phyloP scores from a whole-genome alignment of 148 eudicot species.

The Vaccinium darrowii region DNA sequence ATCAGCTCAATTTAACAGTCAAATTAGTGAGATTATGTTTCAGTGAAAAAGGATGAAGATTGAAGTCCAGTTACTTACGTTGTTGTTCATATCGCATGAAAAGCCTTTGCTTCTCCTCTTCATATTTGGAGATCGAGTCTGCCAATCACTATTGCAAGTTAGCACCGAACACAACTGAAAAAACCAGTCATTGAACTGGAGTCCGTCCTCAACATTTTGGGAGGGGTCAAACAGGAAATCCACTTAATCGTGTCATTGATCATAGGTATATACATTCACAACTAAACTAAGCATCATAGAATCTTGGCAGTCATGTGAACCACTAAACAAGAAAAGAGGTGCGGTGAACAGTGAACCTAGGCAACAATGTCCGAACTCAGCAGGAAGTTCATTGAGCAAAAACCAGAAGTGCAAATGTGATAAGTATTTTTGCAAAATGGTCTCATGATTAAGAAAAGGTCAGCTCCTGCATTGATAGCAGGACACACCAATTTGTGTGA shows the following conservation, averaged over 20 bases:
- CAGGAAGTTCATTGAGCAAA: background rate
- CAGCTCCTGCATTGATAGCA: background rate
- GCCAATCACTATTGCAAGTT: conserved; percentile 7
- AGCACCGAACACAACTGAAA: background rate
- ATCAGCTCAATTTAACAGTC: conserved; percentile 7
- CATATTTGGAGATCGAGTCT: conserved; percentile 73
- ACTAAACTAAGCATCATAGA: background rate
- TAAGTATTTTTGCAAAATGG: background rate
- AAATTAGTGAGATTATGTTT: background rate
- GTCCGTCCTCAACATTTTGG: background rate
- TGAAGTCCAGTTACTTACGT: conserved; percentile 42
- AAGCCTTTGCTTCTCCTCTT: conserved; percentile 87
- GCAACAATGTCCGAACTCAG: background rate
- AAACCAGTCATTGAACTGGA: background rate
- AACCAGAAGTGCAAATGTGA: background rate
- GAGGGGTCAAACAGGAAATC: background rate
- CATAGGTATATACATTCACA: too few relatives aligned
- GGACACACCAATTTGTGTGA: too few relatives aligned
- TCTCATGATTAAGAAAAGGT: background rate
- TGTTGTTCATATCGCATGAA: conserved; percentile 71
- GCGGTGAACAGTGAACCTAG: background rate
- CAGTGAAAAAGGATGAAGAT: background rate
- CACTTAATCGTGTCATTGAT: background rate
- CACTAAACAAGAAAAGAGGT: background rate
- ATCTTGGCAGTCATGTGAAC: background rate